phyloP scores from a whole-genome alignment of 768 basidiomycete species.

The Cystobasidium tubakii region DNA sequence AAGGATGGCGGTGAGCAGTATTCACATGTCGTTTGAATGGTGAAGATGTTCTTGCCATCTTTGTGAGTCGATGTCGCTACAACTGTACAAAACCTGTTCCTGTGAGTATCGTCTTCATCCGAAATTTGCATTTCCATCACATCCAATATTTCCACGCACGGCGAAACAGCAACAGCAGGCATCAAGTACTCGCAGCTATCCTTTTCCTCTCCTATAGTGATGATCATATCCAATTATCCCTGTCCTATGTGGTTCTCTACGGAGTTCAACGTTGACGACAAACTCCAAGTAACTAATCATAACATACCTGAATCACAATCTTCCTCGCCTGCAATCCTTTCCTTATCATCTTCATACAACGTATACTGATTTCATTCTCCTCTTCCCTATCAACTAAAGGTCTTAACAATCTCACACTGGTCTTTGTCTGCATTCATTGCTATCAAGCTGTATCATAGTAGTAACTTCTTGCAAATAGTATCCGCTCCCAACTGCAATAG shows the following conservation, averaged over 20 bases:
- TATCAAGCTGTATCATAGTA: too few species aligned
- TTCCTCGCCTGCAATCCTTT: background rate
- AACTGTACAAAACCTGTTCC: too few species aligned
- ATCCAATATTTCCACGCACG: background rate
- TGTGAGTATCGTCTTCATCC: background rate
- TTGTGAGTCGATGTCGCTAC: too few species aligned
- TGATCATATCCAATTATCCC: constrained; percentile 35
- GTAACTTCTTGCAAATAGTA: too few species aligned
- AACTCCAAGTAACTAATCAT: constrained; percentile 32
- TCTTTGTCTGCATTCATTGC: too few species aligned
- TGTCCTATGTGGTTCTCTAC: constrained; percentile 30
- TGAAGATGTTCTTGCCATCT: background rate
- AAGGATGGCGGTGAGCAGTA: too few species aligned
- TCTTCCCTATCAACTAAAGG: too few species aligned
- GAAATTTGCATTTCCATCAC: background rate
- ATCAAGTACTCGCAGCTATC: background rate
- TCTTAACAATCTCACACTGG: background rate
- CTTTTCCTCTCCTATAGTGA: background rate
- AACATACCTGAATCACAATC: background rate
- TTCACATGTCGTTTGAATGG: background rate
- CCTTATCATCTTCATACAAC: background rate
- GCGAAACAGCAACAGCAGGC: background rate
- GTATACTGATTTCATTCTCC: background rate
- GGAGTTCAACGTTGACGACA: constrained; percentile 31
- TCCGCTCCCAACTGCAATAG: too few species aligned